These are phyloP conservation scores for Pythium aphanidermatum DNA, from an alignment of 352 stramenopile genomes.

Conservation along the genomic window DNA sequence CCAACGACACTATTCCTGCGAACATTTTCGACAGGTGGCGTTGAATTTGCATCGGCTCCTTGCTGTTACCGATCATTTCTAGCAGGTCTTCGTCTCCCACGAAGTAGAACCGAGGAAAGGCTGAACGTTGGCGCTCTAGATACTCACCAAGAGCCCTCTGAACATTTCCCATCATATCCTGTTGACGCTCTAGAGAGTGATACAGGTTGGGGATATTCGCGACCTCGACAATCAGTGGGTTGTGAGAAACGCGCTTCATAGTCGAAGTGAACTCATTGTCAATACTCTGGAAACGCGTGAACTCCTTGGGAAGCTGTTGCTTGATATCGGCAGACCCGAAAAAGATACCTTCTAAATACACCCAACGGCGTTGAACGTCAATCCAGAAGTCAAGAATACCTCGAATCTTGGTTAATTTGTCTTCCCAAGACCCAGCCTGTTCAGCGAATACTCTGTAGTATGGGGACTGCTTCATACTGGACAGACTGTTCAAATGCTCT, in stretches of 20 bases:
- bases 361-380: constrained; percentile 98
- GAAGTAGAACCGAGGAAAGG: constrained; percentile 99
- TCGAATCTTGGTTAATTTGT: constrained; percentile 95
- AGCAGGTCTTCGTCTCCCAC: constrained; percentile 99
- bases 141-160: constrained; percentile 99
- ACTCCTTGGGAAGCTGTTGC: constrained; percentile 97
- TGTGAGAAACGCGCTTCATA: constrained; percentile 96
- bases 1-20: constrained; percentile 92
- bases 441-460: constrained; percentile 99
- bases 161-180: constrained; percentile 98
- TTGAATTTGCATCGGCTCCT: constrained; percentile 97
- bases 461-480: constrained; percentile 98
- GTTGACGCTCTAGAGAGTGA: constrained; percentile 90
- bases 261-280: constrained; percentile 98
- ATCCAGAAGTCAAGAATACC: constrained; percentile 99
- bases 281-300: constrained; percentile 97
- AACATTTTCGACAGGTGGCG: constrained; percentile 99
- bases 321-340: constrained; percentile 98
- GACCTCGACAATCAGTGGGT: constrained; percentile 96
- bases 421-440: constrained; percentile 96
- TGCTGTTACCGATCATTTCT: constrained; percentile 99
- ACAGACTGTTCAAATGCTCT: constrained; percentile 98
- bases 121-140: constrained; percentile 96
- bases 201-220: constrained; percentile 87
- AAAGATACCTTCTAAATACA: constrained; percentile 99